Evolutionary conservation across 2,329 filamentous ascomycete genomes (phyloP).

Genomic region (Calonectria fujianensis): DNA sequence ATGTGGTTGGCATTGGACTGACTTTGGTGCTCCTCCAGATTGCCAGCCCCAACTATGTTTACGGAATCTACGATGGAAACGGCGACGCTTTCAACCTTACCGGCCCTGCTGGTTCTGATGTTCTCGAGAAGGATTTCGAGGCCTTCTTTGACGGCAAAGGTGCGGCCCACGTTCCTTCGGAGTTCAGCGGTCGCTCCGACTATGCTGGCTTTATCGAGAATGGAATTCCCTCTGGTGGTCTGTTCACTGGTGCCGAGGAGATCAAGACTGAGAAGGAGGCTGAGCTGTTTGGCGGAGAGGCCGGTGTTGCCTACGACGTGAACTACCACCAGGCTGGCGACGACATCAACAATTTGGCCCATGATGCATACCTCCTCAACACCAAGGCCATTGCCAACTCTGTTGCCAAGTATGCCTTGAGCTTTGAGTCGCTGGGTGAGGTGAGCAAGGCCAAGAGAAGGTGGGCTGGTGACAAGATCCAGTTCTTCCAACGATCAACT

Average conservation of each 20-base stretch:
- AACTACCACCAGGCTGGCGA: slow-evolving; percentile 69
- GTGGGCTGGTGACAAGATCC: slow-evolving; percentile 56
- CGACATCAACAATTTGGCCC: slow-evolving; percentile 61
- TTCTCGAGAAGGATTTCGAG: slow-evolving; percentile 76
- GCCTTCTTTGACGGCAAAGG: slow-evolving; percentile 70
- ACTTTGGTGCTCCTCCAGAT: slow-evolving; percentile 55
- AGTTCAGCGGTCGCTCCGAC: slow-evolving; percentile 80
- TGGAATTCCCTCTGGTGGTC: slow-evolving; percentile 80
- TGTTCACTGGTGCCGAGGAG: slow-evolving; percentile 81
- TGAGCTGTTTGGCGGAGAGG: slow-evolving; percentile 76
- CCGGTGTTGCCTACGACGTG: slow-evolving; percentile 68
- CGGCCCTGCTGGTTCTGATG: slow-evolving; percentile 74
- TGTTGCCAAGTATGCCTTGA: slow-evolving; percentile 64
- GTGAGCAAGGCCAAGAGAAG: slow-evolving; percentile 55
- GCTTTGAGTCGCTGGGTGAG: slow-evolving; percentile 60
- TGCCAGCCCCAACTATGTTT: slow-evolving; percentile 69
- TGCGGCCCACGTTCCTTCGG: slow-evolving; percentile 73
- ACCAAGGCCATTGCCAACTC: slow-evolving; percentile 65
- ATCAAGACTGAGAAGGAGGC: slow-evolving; percentile 77
- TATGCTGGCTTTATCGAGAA: slow-evolving; percentile 81
- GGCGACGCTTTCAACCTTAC: slow-evolving; percentile 75
- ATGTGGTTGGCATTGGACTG: neutral
- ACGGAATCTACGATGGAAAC: slow-evolving; percentile 76
- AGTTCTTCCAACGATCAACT: slow-evolving; percentile 54
- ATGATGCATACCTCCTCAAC: slow-evolving; percentile 67